Evolutionary conservation across 345 rosid genomes (phyloP), one percentile per base, ranked within the genome.

Genomic region (Salix udensis): DNA sequence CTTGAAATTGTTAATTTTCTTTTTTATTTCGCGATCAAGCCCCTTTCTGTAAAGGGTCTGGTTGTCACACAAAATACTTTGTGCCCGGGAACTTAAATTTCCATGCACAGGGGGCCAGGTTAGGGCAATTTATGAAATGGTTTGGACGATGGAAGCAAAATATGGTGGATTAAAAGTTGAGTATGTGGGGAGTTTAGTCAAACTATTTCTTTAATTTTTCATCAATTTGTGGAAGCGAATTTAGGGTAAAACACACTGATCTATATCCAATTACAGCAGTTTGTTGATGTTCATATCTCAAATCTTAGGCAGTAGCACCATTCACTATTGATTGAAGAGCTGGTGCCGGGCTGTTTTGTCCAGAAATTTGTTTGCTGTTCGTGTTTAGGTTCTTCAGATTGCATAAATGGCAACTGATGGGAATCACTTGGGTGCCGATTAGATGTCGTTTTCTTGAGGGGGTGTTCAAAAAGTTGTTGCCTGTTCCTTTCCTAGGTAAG

Each of bases 401-500:
- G 31, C 34, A 4, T 65, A 15, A 12, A 75, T 67, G 78, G 61
- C 26, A 21, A 21, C 26, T 55, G 61, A 55, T 68, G 24, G 13
- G 24, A 58, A 14, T n/a, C 23, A 36, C 37, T 50, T 24, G 13
- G n/a, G 71, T 46, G 77, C 18, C 70, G 50, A 44, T 48, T 50
- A 48, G 21, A 23, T 66, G 71, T 75, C 78, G 23, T 67, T 58
- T 68, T 68, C 77, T 28, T 24, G 62, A 46, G 44, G 46, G 12
- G 53, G 34, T 24, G 58, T 34, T 19, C 18, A 19, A 76, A 75
- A 60, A 67, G 65, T 69, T 24, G 37, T 69, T 28, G 26, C 73
- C 44, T 69, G 62, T 69, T 76, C 46, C 79, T 68, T 76, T 69
- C n/a, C 23, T 68, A 14, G 44, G 67, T 68, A 76, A 31, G 9